These are phyloP conservation scores for Oldenlandia corymbosa DNA, from an alignment of 257 asterid species.

Conservation along the genomic window DNA sequence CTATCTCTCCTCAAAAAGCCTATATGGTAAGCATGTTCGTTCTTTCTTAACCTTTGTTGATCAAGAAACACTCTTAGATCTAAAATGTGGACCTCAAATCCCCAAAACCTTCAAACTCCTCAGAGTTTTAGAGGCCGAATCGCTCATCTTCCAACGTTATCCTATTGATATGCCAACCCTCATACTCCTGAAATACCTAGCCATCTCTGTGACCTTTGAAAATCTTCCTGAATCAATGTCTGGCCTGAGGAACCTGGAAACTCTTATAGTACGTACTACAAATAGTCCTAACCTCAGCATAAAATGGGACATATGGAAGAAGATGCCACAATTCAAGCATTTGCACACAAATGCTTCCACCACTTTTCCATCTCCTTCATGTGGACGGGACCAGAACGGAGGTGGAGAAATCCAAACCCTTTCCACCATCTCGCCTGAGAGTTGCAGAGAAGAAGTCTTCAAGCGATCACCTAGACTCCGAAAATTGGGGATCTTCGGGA, in stretches of 20 bases:
- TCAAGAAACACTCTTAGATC: not conserved
- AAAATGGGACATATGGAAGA: slow-evolving; percentile 27
- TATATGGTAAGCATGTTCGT: slow-evolving; percentile 3
- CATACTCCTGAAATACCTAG: not conserved
- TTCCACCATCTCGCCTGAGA: slow-evolving; percentile 17
- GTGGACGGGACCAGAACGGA: not conserved
- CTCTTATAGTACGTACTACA: slow-evolving; percentile 26
- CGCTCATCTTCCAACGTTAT: not conserved
- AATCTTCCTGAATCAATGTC: slow-evolving; percentile 24
- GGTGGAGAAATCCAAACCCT: slow-evolving; percentile 28
- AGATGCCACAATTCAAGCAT: slow-evolving; percentile 34
- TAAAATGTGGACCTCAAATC: not conserved
- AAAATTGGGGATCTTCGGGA: slow-evolving; percentile 27
- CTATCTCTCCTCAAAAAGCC: not conserved
- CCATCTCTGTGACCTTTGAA: not conserved
- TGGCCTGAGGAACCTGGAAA: slow-evolving; percentile 30
- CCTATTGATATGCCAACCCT: not conserved
- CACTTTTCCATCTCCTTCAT: slow-evolving; percentile 6
- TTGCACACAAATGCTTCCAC: slow-evolving; percentile 31
- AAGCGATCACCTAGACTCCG: not conserved
- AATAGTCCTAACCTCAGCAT: slow-evolving; percentile 10
- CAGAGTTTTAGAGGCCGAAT: not conserved
- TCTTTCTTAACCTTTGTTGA: too few species aligned
- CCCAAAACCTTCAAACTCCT: slow-evolving; percentile 2
- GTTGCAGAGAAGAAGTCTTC: slow-evolving; percentile 23